phyloP scores from a whole-genome alignment of 1,284 basidiomycete genomes.

The Malassezia arunalokei region DNA sequence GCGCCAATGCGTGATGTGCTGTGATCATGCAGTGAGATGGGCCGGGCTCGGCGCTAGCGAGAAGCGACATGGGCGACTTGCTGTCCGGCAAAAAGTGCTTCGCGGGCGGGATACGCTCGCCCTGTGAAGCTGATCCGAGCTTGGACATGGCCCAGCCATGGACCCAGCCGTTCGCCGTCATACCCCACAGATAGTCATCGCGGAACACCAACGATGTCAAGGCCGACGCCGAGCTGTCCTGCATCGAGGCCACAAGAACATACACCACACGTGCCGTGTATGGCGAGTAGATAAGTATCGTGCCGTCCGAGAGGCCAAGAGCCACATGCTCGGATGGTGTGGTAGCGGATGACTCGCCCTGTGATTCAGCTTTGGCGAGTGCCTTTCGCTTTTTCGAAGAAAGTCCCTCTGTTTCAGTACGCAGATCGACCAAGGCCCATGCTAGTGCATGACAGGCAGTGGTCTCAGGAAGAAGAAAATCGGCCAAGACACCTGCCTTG shows the following conservation, averaged over 20 bases:
- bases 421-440: conserved; percentile 8
- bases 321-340: conserved; percentile 26
- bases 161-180: conserved; percentile 29
- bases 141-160: conserved; percentile 11
- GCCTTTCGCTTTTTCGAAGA: conserved; percentile 26
- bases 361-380: conserved; percentile 15
- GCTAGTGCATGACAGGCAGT: not conserved
- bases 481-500: conserved; percentile 53
- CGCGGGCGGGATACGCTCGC: conserved; percentile 10
- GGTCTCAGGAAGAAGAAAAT: conserved; percentile 25
- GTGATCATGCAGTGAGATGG: conserved; percentile 13
- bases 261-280: conserved; percentile 28
- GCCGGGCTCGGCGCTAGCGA: not conserved
- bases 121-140: not conserved
- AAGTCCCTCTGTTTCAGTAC: not conserved
- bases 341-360: conserved; percentile 5
- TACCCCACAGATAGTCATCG: conserved; percentile 20
- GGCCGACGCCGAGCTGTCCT: conserved; percentile 20
- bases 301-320: conserved; percentile 30
- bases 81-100: conserved; percentile 7
- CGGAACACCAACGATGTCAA: conserved; percentile 23
- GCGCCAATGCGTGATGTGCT: conserved; percentile 30
- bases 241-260: conserved; percentile 24
- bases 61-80: conserved; percentile 5
- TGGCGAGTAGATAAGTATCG: conserved; percentile 31